phyloP scores from a whole-genome alignment of 2,329 filamentous ascomycete genomes.

The Magnaporthiopsis rhizophila region DNA sequence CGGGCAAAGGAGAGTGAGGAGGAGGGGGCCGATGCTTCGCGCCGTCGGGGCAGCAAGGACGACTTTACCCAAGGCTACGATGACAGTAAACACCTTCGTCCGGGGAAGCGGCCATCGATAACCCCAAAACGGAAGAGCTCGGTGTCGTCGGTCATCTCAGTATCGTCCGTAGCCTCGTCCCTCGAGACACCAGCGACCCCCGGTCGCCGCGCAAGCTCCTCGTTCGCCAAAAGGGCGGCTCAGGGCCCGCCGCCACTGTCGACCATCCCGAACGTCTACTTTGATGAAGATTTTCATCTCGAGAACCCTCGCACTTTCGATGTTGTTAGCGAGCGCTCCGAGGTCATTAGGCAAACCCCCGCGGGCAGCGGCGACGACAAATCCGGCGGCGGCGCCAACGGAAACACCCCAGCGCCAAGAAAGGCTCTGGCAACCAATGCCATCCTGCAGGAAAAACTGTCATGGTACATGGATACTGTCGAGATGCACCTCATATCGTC shows the following conservation, averaged over 20 bases:
- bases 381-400: conserved; percentile 46
- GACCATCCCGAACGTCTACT: conserved; percentile 88
- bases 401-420: conserved; percentile 52
- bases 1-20: conserved; percentile 73
- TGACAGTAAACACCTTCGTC: conserved; percentile 39
- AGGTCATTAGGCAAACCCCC: conserved; percentile 71
- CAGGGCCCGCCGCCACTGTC: conserved; percentile 79
- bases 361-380: conserved; percentile 37
- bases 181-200: conserved; percentile 31
- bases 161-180: conserved; percentile 6
- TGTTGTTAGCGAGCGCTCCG: conserved; percentile 89
- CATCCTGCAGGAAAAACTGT: conserved; percentile 94
- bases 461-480: conserved; percentile 99
- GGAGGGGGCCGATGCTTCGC: conserved; percentile 39
- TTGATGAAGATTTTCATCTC: conserved; percentile 88
- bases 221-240: conserved; percentile 47
- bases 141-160: conserved; percentile 32
- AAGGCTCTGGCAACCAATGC: conserved; percentile 94
- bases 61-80: conserved; percentile 30
- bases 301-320: conserved; percentile 97
- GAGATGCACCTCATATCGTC: conserved; percentile 95
- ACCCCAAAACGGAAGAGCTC: conserved; percentile 31
- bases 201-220: conserved; percentile 36
- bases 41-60: conserved; percentile 33
- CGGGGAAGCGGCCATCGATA: conserved; percentile 29